Base-by-base conservation (phyloP, 176 grass and related monocot species). In the Ensete glaucum region DNA sequence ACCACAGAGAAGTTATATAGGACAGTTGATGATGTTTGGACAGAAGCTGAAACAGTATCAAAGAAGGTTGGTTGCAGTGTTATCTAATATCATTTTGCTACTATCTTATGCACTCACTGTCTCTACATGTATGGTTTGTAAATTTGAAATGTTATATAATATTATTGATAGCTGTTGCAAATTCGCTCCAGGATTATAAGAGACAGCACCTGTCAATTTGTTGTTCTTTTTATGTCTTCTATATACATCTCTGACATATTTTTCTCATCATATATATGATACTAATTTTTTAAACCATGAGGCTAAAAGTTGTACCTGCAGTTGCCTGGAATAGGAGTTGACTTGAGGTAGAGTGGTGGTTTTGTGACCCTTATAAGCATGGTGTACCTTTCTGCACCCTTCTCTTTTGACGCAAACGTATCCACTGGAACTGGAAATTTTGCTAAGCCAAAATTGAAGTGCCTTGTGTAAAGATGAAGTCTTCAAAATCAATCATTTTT, bases 1-100 rank as follows among this genome's bases (percentile, higher is more conserved):
- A 88, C 87, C 2, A 80, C 93, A 7, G 85, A 96, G 56, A 86
- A 86, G 71, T 77, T 96, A 75, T 88, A 89, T 76, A 96, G 84
- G 79, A 83, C 83, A 27, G 93, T 90, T 13, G 93, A 96, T 74
- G 89, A 75, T 81, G 89, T 90, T 88, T 90, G 85, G 87, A 76
- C 60, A 62, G 93, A 92, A 86, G 93, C 89, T 73, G 93, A 90
- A 81, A 87, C 84, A 55, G 85, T 89, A 85, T 96, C 93, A 71
- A 92, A 92, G 83, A 92, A 90, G 87, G 93, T 85, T 70, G 23
- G 77, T 29, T 52, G 9, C 19, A 51, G 14, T 76, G 15, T 20
- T 66, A 23, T 53, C 11, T 53, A 12, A 21, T 12, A n/a, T 23
- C 12, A 11, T 20, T 53, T 23, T 2, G 23, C 2, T 72, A 17